These are phyloP conservation scores for Eutrema yunnanense DNA, from an alignment of 345 rosid genomes.

Conservation along the genomic window DNA sequence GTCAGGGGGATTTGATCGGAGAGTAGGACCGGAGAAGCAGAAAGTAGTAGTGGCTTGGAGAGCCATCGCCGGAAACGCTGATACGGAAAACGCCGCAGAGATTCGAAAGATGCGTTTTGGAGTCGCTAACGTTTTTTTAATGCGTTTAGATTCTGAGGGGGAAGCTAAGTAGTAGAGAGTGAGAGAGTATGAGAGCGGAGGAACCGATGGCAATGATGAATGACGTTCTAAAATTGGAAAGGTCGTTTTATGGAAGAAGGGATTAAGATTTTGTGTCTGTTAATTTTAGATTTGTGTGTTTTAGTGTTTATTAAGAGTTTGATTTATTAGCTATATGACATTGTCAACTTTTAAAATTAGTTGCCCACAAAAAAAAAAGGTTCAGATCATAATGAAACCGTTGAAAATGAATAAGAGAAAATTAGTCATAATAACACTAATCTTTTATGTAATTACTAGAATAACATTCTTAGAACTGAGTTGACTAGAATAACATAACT, in stretches of 20 bases:
- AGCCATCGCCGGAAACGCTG: slow-evolving; percentile 20
- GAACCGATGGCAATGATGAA: slow-evolving; percentile 18
- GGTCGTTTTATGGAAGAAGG: not conserved
- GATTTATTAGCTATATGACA: no score
- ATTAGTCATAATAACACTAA: no score
- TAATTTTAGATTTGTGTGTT: not conserved
- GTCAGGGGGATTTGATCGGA: slow-evolving; percentile 6
- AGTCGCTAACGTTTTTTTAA: not conserved
- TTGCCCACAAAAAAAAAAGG: no score
- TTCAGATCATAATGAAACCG: no score
- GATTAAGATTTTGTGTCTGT: not conserved
- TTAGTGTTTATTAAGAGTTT: not conserved
- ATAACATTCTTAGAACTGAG: no score
- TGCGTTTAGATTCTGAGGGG: not conserved
- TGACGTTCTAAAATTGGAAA: not conserved
- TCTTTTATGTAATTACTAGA: no score
- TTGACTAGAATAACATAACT: no score
- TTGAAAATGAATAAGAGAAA: no score
- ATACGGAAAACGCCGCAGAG: not conserved
- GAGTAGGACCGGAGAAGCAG: slow-evolving; percentile 14
- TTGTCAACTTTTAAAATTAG: no score
- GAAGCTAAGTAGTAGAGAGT: not conserved
- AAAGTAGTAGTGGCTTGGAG: slow-evolving; percentile 24
- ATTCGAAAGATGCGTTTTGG: not conserved
- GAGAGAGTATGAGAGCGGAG: slow-evolving; percentile 8